These are phyloP conservation scores for Naegleria gruberi DNA, from an alignment of 208 protist genomes.

Conservation along the genomic window DNA sequence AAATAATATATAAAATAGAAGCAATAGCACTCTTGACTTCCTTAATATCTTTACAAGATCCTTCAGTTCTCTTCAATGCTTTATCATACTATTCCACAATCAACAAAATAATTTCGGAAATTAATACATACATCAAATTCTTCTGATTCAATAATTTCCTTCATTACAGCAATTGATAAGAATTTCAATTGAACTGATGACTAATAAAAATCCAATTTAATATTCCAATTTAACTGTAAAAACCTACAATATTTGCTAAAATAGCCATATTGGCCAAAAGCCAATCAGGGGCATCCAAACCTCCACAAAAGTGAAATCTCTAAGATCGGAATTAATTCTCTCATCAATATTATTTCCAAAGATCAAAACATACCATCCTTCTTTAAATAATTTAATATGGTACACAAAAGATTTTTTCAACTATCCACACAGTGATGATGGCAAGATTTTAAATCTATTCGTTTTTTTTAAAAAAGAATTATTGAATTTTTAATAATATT, in stretches of 20 bases:
- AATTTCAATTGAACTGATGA: neutral
- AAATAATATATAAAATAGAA: slow-evolving; percentile 5
- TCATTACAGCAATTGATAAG: neutral
- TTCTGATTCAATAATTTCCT: neutral
- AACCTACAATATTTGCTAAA: neutral
- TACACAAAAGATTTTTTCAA: too few relatives aligned
- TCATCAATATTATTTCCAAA: neutral
- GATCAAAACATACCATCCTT: neutral
- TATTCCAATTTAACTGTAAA: neutral
- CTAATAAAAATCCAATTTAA: neutral
- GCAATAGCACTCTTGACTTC: neutral
- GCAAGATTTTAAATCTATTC: too few relatives aligned
- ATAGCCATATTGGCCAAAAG: neutral
- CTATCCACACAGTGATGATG: too few relatives aligned
- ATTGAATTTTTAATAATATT: too few relatives aligned
- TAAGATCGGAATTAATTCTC: neutral
- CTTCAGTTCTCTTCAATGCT: neutral
- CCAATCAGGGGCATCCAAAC: slow-evolving; percentile 22
- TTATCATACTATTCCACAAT: neutral
- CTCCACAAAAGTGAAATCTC: slow-evolving; percentile 24
- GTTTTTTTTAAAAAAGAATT: too few relatives aligned
- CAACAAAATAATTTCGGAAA: too few relatives aligned
- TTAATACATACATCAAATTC: neutral
- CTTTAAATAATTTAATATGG: too few relatives aligned
- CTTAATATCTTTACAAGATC: neutral